Evolutionary conservation across 176 grass and related monocot genomes (phyloP).

Genomic region (Musa troglodytarum): DNA sequence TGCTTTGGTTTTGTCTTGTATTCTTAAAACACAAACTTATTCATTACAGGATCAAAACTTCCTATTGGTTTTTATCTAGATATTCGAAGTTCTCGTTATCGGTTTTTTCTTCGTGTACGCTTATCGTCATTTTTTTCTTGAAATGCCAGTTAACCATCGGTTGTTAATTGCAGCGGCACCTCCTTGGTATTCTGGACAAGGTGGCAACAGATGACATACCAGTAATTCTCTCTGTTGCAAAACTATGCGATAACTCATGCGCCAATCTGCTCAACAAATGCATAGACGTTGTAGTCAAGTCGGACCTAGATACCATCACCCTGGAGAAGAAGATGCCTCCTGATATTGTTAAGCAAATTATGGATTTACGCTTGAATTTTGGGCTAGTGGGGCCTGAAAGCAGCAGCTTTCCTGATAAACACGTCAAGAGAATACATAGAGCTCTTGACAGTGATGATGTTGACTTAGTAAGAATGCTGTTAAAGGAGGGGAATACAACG

Average conservation of each 20-base stretch:
- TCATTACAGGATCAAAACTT: background rate
- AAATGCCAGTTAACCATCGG: background rate
- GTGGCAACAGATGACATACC: conserved; percentile 66
- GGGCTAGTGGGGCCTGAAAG: conserved; percentile 35
- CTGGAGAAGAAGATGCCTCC: conserved; percentile 56
- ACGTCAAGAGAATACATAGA: conserved; percentile 58
- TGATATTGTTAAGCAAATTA: conserved; percentile 55
- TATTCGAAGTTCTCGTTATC: background rate
- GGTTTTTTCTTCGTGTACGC: background rate
- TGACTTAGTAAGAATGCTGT: conserved; percentile 76
- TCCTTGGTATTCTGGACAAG: conserved; percentile 76
- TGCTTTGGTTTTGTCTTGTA: background rate
- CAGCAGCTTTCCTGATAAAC: conserved; percentile 45
- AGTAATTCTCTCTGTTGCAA: conserved; percentile 54
- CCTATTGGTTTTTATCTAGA: background rate
- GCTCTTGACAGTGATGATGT: conserved; percentile 84
- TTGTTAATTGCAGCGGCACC: conserved; percentile 46
- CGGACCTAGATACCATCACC: conserved; percentile 57
- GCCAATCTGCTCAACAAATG: conserved; percentile 42
- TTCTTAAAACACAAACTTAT: background rate
- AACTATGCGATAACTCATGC: conserved; percentile 56
- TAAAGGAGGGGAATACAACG: conserved; percentile 73
- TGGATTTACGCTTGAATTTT: conserved; percentile 36
- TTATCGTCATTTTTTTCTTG: background rate
- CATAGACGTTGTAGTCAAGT: conserved; percentile 49